Percentiles rank a stretch among this genome's conserved stretches.
These are phyloP conservation scores for Colletotrichum sp. DNA, from an alignment of 2,329 filamentous ascomycete species.

Conservation along the genomic window DNA sequence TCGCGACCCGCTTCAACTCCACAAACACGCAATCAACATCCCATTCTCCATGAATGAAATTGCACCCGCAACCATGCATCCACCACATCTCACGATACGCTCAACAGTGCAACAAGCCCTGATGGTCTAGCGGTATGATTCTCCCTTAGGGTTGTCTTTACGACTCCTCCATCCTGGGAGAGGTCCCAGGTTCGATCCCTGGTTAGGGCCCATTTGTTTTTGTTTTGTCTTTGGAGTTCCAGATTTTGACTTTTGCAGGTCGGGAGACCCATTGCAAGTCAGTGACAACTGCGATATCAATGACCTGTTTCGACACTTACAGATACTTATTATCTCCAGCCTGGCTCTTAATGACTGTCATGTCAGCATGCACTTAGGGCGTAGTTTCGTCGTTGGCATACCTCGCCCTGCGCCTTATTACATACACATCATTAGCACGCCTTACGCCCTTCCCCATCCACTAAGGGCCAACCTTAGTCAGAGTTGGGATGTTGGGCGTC, in stretches of 20 bases:
- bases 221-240: not conserved
- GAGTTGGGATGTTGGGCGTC: not conserved
- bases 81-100: not conserved
- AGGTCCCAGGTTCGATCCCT: not conserved
- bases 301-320: not conserved
- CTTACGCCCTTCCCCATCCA: not conserved
- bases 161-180: not conserved
- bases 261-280: not conserved
- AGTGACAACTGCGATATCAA: not conserved
- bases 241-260: not conserved
- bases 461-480: not conserved
- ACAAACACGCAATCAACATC: not conserved
- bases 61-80: fast-evolving
- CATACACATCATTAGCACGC: not conserved
- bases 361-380: not conserved
- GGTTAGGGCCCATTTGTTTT: not conserved
- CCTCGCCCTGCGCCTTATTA: not conserved
- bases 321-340: not conserved
- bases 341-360: not conserved
- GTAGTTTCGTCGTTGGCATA: not conserved
- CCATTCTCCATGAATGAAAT: not conserved
- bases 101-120: not conserved
- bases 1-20: not conserved
- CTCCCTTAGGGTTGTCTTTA: not conserved
- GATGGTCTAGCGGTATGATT: not conserved